Base-by-base conservation (phyloP, 2,329 filamentous ascomycete genomes). In the Meredithiella fracta region DNA sequence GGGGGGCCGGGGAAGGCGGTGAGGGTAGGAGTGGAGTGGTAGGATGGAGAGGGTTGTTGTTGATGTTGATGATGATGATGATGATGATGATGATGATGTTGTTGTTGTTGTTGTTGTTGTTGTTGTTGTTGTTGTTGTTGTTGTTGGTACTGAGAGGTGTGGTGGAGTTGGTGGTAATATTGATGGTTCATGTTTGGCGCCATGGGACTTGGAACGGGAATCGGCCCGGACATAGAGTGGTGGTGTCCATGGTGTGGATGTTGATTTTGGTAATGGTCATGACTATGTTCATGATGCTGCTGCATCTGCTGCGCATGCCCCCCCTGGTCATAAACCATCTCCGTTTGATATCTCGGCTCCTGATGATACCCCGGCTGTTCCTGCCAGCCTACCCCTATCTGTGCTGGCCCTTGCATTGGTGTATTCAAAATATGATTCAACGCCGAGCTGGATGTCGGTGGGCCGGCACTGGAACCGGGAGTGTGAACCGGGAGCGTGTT, bases 401-500 rank as follows among this genome's bases (percentile, higher is more conserved):
- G 38, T 8, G 11, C 34, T 23, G 37, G n/a, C 5, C n/a, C 7
- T n/a, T 15, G 34, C 3, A 37, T 22, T n/a, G 38, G 6, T n/a
- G 51, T 37, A 23, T 53, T 31, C 14, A 53, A 23, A n/a, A 53
- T 53, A 6, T 29, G 51, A 40, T 53, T 53, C 20, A 53, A 25
- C 20, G 51, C 37, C 22, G 51, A 53, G 22, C 51, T 53, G 22
- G 51, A 53, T 11, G 51, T 44, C 17, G 26, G 34, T 37, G 37
- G 44, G n/a, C n/a, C 29, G 29, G 29, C 29, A 11, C 29, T 5
- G 29, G 29, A 5, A 34, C 5, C 5, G 29, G 11, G 11, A 5
- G 5, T 34, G 29, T 34, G 29, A 8, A 22, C 26, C 9, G 14
- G 23, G 4, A 34, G 22, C 9, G 34, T 7, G 14, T 47, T 17